These are phyloP conservation scores for Polytrichum formosum DNA, from an alignment of 225 moss, liverwort and hornwort genomes.

Conservation along the genomic window DNA sequence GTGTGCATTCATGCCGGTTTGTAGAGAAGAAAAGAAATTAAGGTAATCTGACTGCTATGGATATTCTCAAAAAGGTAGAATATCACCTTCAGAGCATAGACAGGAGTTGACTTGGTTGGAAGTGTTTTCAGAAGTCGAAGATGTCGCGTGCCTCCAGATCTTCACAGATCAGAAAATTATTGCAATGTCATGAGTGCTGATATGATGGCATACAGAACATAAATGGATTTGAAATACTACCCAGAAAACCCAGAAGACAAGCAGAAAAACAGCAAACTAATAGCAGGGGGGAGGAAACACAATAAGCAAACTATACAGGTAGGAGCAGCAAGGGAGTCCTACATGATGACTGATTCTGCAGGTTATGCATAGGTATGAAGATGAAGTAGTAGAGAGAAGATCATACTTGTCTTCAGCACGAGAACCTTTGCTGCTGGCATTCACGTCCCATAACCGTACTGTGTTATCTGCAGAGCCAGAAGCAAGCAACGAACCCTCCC, in stretches of 20 bases:
- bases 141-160: constrained; percentile 42
- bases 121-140: constrained; percentile 91
- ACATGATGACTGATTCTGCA: background rate
- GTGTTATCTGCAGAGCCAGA: constrained; percentile 96
- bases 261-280: background rate
- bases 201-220: no score
- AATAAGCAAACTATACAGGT: background rate
- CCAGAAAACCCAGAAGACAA: background rate
- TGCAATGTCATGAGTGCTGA: no score
- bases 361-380: background rate
- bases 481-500: constrained; percentile 87
- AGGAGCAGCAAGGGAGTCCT: background rate
- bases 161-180: no score
- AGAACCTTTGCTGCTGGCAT: constrained; percentile 83
- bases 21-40: background rate
- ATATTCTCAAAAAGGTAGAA: background rate
- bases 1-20: background rate
- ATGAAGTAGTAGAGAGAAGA: background rate
- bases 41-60: background rate
- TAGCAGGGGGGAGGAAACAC: background rate
- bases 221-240: no score
- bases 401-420: constrained; percentile 74
- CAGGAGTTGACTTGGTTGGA: constrained; percentile 91
- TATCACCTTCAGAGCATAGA: constrained; percentile 72
- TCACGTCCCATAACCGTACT: constrained; percentile 97